Conservation (phyloP, 305 asterid species). For the Fraxinus xanthoxyloides region DNA sequence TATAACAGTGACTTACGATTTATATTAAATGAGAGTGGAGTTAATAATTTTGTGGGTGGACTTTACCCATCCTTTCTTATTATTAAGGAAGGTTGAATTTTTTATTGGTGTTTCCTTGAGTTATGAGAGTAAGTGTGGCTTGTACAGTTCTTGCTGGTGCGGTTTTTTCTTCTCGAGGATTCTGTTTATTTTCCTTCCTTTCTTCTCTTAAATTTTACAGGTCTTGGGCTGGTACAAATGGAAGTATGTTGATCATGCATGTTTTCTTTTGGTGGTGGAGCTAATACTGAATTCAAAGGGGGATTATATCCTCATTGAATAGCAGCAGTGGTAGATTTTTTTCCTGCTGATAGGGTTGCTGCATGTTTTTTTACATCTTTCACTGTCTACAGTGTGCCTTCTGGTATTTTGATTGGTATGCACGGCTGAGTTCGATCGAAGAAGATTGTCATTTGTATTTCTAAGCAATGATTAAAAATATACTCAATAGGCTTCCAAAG, state of each 20-base stretch:
- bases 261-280: conserved; percentile 27
- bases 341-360: conserved; percentile 22
- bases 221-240: conserved; percentile 27
- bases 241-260: conserved; percentile 22
- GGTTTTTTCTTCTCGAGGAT: conserved; percentile 9
- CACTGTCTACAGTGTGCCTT: conserved; percentile 21
- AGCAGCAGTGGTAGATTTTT: conserved; percentile 18
- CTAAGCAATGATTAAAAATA: conserved; percentile 76
- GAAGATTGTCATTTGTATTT: conserved; percentile 31
- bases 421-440: conserved; percentile 22
- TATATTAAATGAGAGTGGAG: conserved; percentile 13
- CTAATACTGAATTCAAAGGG: conserved; percentile 31
- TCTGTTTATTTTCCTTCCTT: conserved; percentile 19
- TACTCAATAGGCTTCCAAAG: conserved; percentile 84
- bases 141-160: conserved; percentile 12
- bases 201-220: conserved; percentile 30
- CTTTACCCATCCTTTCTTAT: not conserved
- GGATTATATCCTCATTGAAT: conserved; percentile 29
- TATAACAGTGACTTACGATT: conserved; percentile 22
- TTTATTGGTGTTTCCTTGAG: conserved; percentile 17
- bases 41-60: conserved; percentile 16
- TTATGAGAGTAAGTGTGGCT: conserved; percentile 13
- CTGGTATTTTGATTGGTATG: conserved; percentile 27
- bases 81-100: conserved; percentile 4
- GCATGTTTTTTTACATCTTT: not conserved